Evolutionary conservation across 371 early-diverging fungal species (phyloP).

Genomic region (Rhizopus sp.): DNA sequence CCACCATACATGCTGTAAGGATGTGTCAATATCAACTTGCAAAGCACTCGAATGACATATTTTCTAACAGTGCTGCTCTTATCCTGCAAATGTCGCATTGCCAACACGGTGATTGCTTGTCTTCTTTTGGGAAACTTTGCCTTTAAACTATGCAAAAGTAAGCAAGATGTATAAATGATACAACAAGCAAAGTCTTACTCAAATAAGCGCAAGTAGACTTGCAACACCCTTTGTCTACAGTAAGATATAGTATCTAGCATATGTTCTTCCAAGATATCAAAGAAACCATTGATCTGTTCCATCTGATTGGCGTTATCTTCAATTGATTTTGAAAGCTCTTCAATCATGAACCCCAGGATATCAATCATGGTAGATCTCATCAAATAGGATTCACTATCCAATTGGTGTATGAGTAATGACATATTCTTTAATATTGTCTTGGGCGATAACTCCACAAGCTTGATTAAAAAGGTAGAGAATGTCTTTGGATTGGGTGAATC

Average conservation of each 20-base stretch:
- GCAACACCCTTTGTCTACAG: constrained; percentile 86
- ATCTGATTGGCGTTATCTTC: constrained; percentile 64
- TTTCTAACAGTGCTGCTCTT: constrained; percentile 89
- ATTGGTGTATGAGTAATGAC: constrained; percentile 75
- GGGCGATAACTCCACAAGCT: constrained; percentile 81
- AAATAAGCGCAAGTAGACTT: constrained; percentile 78
- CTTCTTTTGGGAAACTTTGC: constrained; percentile 84
- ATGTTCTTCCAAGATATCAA: constrained; percentile 89
- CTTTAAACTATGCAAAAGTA: constrained; percentile 31
- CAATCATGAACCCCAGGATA: constrained; percentile 80
- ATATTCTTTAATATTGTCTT: constrained; percentile 84
- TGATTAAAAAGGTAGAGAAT: constrained; percentile 78
- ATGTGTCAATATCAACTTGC: constrained; percentile 79
- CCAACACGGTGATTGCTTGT: constrained; percentile 67
- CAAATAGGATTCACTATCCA: constrained; percentile 89
- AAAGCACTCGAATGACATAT: constrained; percentile 83
- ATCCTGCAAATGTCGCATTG: constrained; percentile 83
- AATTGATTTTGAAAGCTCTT: constrained; percentile 58
- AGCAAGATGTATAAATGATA: background rate
- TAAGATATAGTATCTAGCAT: constrained; percentile 84
- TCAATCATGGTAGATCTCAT: constrained; percentile 89
- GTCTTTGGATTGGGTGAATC: constrained; percentile 85
- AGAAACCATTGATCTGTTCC: constrained; percentile 69
- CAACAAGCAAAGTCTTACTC: constrained; percentile 56
- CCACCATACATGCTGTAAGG: constrained; percentile 92